A percentile compares a stretch with the other conserved stretches of the same genome.
Conservation (phyloP, 2,329 filamentous ascomycete species). For the Penicillium hordei region DNA sequence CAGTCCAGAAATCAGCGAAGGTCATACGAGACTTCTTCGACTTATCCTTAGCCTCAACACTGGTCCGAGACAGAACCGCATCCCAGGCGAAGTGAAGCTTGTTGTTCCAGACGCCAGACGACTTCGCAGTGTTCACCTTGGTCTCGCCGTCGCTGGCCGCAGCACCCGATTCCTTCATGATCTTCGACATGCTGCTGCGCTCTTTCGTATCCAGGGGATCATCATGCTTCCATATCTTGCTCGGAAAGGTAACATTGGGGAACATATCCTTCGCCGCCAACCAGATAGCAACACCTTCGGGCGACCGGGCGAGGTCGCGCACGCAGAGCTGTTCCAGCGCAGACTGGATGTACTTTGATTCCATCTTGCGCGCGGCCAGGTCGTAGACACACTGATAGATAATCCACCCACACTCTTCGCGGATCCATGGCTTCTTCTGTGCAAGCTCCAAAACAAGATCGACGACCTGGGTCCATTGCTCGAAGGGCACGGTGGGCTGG, state of each 20-base stretch:
- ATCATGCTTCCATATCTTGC: constrained; percentile 69
- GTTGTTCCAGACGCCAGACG: constrained; percentile 71
- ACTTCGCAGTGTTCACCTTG: constrained; percentile 32
- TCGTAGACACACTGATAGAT: constrained; percentile 70
- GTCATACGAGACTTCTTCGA: constrained; percentile 40
- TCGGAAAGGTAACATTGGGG: constrained; percentile 62
- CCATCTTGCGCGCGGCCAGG: constrained; percentile 39
- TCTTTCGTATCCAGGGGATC: constrained; percentile 72
- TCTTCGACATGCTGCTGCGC: constrained; percentile 66
- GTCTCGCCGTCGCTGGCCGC: constrained; percentile 31
- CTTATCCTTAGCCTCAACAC: constrained; percentile 29
- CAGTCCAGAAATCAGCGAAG: constrained; percentile 80
- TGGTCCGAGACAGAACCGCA: constrained; percentile 61
- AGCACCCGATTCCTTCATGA: constrained; percentile 67
- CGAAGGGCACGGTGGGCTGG: constrained; percentile 51
- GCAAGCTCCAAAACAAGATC: constrained; percentile 71
- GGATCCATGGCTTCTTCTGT: constrained; percentile 82
- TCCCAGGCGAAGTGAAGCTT: constrained; percentile 89
- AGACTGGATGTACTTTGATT: constrained; percentile 55
- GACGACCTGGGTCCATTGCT: constrained; percentile 61
- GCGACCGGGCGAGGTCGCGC: constrained; percentile 71
- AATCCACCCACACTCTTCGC: constrained; percentile 82
- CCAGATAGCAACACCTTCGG: constrained; percentile 90
- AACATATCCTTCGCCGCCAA: constrained; percentile 66
- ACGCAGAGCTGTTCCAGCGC: constrained; percentile 64